Conservation (phyloP, 306 rosid species). For the Elaeagnus macrophylla region DNA sequence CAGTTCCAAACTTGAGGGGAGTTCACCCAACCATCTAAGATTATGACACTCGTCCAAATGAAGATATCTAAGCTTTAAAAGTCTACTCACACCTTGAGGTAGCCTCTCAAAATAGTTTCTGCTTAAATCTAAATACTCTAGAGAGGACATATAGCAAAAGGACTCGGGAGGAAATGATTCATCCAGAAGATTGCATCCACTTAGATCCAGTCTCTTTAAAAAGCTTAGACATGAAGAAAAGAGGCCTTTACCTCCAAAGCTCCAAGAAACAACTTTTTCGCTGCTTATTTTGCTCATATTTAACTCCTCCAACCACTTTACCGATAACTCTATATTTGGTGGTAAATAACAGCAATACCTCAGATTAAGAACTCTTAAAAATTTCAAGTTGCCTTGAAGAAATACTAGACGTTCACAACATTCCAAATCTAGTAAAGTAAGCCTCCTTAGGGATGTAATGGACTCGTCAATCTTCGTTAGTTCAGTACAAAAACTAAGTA, state of each 20-base stretch:
- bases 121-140: background rate
- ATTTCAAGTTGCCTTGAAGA: background rate
- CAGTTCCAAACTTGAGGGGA: background rate
- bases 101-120: background rate
- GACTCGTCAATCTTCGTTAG: conserved; percentile 1
- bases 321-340: too few species aligned
- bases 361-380: background rate
- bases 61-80: background rate
- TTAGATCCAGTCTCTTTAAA: background rate
- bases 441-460: conserved; percentile 1
- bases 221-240: background rate
- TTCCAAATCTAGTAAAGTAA: conserved; percentile 2
- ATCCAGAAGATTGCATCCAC: background rate
- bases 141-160: background rate
- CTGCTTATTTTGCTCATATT: too few species aligned
- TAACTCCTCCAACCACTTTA: too few species aligned
- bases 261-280: background rate
- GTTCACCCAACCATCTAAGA: background rate
- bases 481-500: background rate
- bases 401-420: conserved; percentile 1
- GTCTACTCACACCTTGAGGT: background rate
- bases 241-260: background rate
- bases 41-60: background rate
- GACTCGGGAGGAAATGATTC: background rate
- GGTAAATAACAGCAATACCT: background rate